phyloP scores from a whole-genome alignment of 306 rosid genomes.

The Prunus davidiana region DNA sequence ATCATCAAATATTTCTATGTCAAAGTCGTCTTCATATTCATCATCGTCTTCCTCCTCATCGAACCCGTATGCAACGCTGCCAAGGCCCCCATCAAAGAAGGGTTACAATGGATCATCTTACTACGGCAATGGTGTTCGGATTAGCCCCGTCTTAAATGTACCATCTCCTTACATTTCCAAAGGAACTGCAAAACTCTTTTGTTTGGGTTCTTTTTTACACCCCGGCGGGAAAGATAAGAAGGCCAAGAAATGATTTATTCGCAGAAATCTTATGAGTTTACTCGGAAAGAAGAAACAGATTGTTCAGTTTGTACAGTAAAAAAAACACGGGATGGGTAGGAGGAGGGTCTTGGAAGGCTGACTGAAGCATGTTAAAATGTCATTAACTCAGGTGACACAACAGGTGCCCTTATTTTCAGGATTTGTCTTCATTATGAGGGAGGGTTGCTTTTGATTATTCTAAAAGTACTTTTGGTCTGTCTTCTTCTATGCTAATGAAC shows the following conservation, averaged over 20 bases:
- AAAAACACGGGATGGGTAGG: background rate
- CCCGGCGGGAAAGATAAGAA: slow-evolving; percentile 64
- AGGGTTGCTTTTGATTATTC: slow-evolving; percentile 23
- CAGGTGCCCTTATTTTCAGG: slow-evolving; percentile 21
- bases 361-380: slow-evolving; percentile 27
- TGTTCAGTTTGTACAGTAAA: background rate
- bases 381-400: slow-evolving; percentile 31
- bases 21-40: slow-evolving; percentile 35
- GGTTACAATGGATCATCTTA: slow-evolving; percentile 43
- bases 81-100: slow-evolving; percentile 60
- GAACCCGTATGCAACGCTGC: slow-evolving; percentile 31
- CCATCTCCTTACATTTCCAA: slow-evolving; percentile 79
- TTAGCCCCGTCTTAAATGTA: slow-evolving; percentile 69
- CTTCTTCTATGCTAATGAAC: background rate
- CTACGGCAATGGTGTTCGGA: slow-evolving; percentile 48
- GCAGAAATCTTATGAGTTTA: background rate
- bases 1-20: slow-evolving; percentile 12
- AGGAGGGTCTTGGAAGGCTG: slow-evolving; percentile 4
- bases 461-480: slow-evolving; percentile 5
- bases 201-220: slow-evolving; percentile 62
- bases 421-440: slow-evolving; percentile 19
- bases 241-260: slow-evolving; percentile 50
- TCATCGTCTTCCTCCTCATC: slow-evolving; percentile 30
- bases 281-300: background rate
- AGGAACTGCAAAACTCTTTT: slow-evolving; percentile 64